Conservation (phyloP, 1,284 basidiomycete species). For the Trametes hirsuta region DNA sequence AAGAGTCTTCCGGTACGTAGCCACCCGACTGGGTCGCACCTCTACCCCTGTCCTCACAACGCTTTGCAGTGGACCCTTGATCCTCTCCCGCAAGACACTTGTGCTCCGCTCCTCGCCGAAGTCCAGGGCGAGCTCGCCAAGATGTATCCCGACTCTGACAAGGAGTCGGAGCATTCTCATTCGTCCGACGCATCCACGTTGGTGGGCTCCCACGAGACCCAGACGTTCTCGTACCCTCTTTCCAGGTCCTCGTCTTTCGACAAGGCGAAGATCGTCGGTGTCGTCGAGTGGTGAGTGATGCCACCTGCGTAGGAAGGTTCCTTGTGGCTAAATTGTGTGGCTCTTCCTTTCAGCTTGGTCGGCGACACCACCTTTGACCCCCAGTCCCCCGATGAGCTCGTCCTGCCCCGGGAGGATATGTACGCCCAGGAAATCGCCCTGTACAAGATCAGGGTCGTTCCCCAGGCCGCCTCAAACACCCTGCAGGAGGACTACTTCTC, state of each 20-base stretch:
- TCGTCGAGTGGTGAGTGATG: not conserved
- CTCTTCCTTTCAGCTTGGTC: not conserved
- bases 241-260: not conserved
- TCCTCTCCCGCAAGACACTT: conserved; percentile 1
- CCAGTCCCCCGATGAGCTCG: not conserved
- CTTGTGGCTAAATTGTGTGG: not conserved
- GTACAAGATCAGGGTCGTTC: conserved; percentile 9
- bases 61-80: not conserved
- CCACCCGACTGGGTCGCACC: not conserved
- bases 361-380: not conserved
- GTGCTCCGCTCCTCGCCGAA: not conserved
- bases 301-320: no score
- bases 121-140: not conserved
- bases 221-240: not conserved
- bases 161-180: not conserved
- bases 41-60: not conserved
- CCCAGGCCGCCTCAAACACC: not conserved
- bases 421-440: conserved; percentile 2
- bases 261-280: not conserved
- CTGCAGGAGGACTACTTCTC: conserved; percentile 6
- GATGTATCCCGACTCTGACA: not conserved
- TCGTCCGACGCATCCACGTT: not conserved
- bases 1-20: conserved; percentile 10
- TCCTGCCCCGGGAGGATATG: not conserved
- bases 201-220: not conserved